phyloP scores from a whole-genome alignment of 2,329 filamentous ascomycete genomes.

The Fusarium hainanense region DNA sequence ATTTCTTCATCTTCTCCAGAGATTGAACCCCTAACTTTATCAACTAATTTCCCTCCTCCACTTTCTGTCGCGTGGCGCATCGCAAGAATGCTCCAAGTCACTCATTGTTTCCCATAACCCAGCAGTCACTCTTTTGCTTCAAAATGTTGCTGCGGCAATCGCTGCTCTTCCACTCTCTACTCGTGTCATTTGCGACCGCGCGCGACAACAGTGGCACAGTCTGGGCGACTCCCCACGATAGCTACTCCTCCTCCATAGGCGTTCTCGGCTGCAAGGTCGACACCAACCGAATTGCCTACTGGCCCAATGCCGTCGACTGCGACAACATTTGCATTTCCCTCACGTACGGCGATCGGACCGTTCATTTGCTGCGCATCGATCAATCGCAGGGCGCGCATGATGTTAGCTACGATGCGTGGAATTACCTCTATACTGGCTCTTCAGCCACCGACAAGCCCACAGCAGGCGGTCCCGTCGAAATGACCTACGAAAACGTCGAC shows the following conservation, averaged over 20 bases:
- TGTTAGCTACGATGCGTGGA: conserved; percentile 71
- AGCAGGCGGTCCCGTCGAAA: conserved; percentile 60
- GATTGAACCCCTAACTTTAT: conserved; percentile 16
- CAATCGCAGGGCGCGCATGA: conserved; percentile 67
- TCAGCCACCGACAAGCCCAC: conserved; percentile 59
- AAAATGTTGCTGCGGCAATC: conserved; percentile 22
- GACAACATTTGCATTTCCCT: conserved; percentile 66
- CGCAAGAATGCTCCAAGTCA: conserved; percentile 42
- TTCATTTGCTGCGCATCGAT: conserved; percentile 70
- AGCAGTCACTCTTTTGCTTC: not conserved
- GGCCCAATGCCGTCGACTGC: conserved; percentile 66
- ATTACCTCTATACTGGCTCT: conserved; percentile 64
- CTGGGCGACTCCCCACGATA: conserved; percentile 64
- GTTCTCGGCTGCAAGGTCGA: conserved; percentile 71
- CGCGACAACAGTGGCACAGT: conserved; percentile 38
- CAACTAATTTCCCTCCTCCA: conserved; percentile 3
- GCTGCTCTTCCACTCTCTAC: conserved; percentile 25
- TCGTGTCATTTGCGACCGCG: conserved; percentile 6
- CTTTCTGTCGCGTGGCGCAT: conserved; percentile 21
- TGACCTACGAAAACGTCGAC: conserved; percentile 59
- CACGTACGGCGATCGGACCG: conserved; percentile 58
- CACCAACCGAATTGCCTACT: conserved; percentile 70
- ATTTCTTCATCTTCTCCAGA: not conserved
- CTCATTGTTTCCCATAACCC: conserved; percentile 20
- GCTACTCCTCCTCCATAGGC: conserved; percentile 67